Percentiles rank a stretch among this genome's conserved stretches.
Evolutionary conservation across 352 stramenopile genomes (phyloP).

Genomic region (Elongisporangium senticosum): DNA sequence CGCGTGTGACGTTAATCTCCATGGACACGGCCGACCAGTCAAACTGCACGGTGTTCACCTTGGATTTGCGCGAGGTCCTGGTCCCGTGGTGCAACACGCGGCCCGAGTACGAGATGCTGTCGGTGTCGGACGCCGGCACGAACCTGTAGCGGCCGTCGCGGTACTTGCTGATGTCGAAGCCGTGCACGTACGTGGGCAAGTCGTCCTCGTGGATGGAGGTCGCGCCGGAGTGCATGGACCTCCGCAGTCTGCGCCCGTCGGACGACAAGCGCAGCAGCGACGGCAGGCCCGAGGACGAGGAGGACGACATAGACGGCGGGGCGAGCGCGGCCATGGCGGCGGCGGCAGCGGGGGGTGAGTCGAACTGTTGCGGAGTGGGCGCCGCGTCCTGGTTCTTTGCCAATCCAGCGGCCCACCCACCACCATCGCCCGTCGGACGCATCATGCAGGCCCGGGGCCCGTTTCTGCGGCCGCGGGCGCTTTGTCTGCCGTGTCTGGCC

Average conservation of each 20-base stretch:
- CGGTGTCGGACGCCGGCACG: slow-evolving; percentile 55
- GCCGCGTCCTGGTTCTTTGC: neutral
- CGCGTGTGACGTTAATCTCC: slow-evolving; percentile 51
- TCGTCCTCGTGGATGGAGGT: slow-evolving; percentile 33
- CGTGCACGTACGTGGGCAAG: slow-evolving; percentile 48
- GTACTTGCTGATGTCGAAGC: slow-evolving; percentile 76
- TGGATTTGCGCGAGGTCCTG: slow-evolving; percentile 51
- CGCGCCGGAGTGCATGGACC: slow-evolving; percentile 18
- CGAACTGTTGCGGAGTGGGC: neutral
- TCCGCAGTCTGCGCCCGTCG: slow-evolving; percentile 8
- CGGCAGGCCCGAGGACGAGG: slow-evolving; percentile 11
- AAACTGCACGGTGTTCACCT: slow-evolving; percentile 86
- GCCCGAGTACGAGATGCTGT: slow-evolving; percentile 73
- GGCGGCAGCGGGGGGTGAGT: slow-evolving; percentile 4
- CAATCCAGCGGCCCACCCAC: neutral
- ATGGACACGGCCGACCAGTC: slow-evolving; percentile 76
- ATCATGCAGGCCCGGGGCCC: neutral
- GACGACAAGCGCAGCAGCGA: slow-evolving; percentile 16
- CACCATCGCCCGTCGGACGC: neutral
- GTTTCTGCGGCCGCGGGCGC: neutral
- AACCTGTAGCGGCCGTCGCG: slow-evolving; percentile 65
- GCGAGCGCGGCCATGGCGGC: slow-evolving; percentile 16
- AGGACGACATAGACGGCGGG: slow-evolving; percentile 9
- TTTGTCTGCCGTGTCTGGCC: neutral
- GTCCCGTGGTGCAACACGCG: slow-evolving; percentile 70